Conservation (phyloP, 306 rosid species). For the Castanea sativa region DNA sequence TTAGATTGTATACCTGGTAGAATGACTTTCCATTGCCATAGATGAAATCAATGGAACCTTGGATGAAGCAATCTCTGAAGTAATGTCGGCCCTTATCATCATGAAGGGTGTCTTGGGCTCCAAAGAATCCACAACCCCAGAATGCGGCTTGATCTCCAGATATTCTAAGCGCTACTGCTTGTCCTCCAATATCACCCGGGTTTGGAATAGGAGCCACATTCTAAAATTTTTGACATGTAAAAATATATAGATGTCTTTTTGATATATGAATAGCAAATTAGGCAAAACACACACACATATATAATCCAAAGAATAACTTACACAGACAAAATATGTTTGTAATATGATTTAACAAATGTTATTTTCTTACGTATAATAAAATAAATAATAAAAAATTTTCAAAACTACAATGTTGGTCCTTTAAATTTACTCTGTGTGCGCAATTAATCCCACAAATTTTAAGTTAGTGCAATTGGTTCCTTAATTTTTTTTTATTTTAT, state of each 20-base stretch:
- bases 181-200: conserved; percentile 76
- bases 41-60: conserved; percentile 93
- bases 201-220: conserved; percentile 85
- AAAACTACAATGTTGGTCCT: no score
- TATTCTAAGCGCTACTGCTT: conserved; percentile 79
- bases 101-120: conserved; percentile 93
- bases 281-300: no score
- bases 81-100: conserved; percentile 95
- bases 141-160: conserved; percentile 81
- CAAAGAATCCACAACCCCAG: conserved; percentile 88
- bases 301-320: no score
- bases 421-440: no score
- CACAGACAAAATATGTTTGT: no score
- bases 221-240: conserved; percentile 21
- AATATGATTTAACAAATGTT: no score
- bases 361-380: no score
- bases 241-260: no score
- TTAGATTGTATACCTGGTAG: conserved; percentile 57
- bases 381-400: no score
- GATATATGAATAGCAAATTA: no score
- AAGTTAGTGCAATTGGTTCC: rapidly evolving
- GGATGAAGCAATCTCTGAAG: conserved; percentile 78
- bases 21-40: conserved; percentile 83
- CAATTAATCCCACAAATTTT: no score
- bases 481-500: no score